These are phyloP conservation scores for Russula compacta DNA, from an alignment of 768 basidiomycete species.

Conservation along the genomic window DNA sequence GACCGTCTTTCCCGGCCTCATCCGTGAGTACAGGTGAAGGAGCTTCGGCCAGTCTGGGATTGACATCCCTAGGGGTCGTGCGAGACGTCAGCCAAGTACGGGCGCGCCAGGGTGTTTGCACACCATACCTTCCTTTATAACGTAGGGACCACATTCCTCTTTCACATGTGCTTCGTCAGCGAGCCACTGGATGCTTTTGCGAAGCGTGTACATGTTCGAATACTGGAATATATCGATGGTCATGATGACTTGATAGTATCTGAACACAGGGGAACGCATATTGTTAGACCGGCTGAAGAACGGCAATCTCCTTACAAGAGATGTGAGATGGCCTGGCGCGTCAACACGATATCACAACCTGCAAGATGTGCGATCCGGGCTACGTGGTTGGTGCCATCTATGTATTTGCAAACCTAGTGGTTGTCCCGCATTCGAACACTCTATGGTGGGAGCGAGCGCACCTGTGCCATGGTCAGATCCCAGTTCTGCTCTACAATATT, in stretches of 20 bases:
- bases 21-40: slow-evolving; percentile 74
- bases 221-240: slow-evolving; percentile 96
- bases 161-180: slow-evolving; percentile 78
- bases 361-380: slow-evolving; percentile 86
- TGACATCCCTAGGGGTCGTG: slow-evolving; percentile 34
- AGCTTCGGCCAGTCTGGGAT: slow-evolving; percentile 84
- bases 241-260: slow-evolving; percentile 96
- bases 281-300: background rate
- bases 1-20: slow-evolving; percentile 76
- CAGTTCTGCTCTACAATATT: slow-evolving; percentile 84
- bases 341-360: slow-evolving; percentile 75
- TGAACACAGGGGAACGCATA: slow-evolving; percentile 25
- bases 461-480: slow-evolving; percentile 92
- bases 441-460: slow-evolving; percentile 23
- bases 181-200: slow-evolving; percentile 80
- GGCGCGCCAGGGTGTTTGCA: background rate
- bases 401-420: slow-evolving; percentile 59
- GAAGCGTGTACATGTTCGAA: slow-evolving; percentile 93
- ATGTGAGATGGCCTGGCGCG: slow-evolving; percentile 83
- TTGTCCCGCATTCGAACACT: slow-evolving; percentile 1
- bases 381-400: slow-evolving; percentile 90
- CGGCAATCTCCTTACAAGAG: slow-evolving; percentile 53
- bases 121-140: slow-evolving; percentile 59
- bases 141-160: slow-evolving; percentile 88
- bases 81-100: background rate